These are phyloP conservation scores for Furcasterigmium furcatum DNA, from an alignment of 2,329 filamentous ascomycete species.

Conservation along the genomic window DNA sequence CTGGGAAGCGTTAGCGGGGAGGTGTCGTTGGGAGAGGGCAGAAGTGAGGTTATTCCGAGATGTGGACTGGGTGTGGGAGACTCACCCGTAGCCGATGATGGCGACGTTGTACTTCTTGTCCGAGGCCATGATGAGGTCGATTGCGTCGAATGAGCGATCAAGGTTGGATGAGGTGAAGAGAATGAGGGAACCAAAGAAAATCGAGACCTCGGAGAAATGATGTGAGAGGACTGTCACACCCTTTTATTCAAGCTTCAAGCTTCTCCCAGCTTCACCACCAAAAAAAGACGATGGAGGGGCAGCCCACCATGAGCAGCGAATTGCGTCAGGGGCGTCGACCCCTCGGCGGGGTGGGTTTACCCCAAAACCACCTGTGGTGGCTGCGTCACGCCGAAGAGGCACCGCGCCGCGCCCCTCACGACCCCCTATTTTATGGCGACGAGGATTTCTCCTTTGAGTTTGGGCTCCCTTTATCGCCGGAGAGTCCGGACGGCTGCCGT, in stretches of 20 bases:
- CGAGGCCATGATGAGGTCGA: slow-evolving; percentile 1
- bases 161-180: background rate
- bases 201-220: too few species aligned
- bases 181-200: background rate
- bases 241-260: too few species aligned
- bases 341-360: slow-evolving; percentile 1
- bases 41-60: slow-evolving; percentile 1
- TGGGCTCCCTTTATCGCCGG: too few species aligned
- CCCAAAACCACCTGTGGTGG: background rate
- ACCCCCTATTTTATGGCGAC: too few species aligned
- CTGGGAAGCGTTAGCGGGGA: slow-evolving; percentile 23
- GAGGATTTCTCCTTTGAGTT: too few species aligned
- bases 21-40: too few species aligned
- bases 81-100: slow-evolving; percentile 49
- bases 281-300: too few species aligned
- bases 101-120: slow-evolving; percentile 45
- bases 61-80: slow-evolving; percentile 1
- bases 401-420: too few species aligned
- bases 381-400: background rate
- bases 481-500: too few species aligned
- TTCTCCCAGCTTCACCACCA: too few species aligned
- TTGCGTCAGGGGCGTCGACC: background rate
- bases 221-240: too few species aligned
- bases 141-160: background rate
- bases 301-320: background rate